Percentiles rank a stretch among this genome's conserved stretches.
Evolutionary conservation across 2,329 filamentous ascomycete genomes (phyloP).

Genomic region (Hortaea werneckii): DNA sequence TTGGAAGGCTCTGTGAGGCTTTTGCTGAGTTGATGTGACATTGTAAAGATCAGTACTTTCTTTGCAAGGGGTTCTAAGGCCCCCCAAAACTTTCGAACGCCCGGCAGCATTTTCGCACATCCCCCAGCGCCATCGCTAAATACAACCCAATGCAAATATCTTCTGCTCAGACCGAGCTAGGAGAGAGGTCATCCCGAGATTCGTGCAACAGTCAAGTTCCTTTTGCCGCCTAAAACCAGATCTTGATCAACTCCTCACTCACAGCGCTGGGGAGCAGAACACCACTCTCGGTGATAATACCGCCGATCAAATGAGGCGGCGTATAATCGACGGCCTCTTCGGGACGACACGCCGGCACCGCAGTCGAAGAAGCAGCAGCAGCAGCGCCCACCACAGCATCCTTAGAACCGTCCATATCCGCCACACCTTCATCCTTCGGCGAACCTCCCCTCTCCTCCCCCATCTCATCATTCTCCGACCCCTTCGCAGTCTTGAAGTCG

Average conservation of each 20-base stretch:
- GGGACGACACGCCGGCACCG: slow-evolving; percentile 9
- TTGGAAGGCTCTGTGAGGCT: no score
- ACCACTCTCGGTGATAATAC: slow-evolving; percentile 66
- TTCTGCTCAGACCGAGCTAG: no score
- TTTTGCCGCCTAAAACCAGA: slow-evolving; percentile 34
- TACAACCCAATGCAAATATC: no score
- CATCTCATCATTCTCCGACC: slow-evolving; percentile 6
- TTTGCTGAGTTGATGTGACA: no score
- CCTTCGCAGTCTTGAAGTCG: slow-evolving; percentile 53
- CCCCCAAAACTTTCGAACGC: no score
- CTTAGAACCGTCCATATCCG: slow-evolving; percentile 18
- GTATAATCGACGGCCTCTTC: slow-evolving; percentile 52
- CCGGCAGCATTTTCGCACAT: no score
- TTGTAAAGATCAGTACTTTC: no score
- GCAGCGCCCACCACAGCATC: slow-evolving; percentile 7
- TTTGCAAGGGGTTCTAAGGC: no score
- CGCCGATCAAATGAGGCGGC: slow-evolving; percentile 59
- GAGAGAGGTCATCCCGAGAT: no score
- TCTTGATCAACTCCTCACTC: slow-evolving; percentile 60
- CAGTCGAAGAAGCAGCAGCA: slow-evolving; percentile 6
- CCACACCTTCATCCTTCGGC: slow-evolving; percentile 17
- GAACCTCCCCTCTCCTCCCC: neutral
- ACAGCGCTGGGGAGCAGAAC: slow-evolving; percentile 61
- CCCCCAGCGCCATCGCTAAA: neutral
- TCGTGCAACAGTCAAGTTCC: neutral